These are phyloP conservation scores for Mortierella alpina DNA, from an alignment of 192 early-diverging fungal species.

Conservation along the genomic window DNA sequence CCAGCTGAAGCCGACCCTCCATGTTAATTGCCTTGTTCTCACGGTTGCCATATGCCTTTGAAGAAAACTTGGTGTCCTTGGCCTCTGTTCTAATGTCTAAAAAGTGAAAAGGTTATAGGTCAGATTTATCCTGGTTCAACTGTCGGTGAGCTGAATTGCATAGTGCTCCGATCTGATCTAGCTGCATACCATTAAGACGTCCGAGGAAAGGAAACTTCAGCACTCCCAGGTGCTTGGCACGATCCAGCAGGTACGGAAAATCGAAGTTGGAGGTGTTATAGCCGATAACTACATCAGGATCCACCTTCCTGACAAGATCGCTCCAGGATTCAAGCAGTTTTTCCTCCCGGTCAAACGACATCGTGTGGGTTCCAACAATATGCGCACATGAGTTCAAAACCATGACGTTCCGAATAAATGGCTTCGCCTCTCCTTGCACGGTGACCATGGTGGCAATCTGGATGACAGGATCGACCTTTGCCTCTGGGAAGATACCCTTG, in stretches of 20 bases:
- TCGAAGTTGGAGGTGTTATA: slow-evolving; percentile 99
- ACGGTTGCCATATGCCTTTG: slow-evolving; percentile 93
- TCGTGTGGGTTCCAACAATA: slow-evolving; percentile 90
- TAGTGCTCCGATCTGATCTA: not conserved
- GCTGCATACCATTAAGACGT: slow-evolving; percentile 64
- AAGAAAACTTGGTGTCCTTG: slow-evolving; percentile 87
- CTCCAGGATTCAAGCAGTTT: slow-evolving; percentile 87
- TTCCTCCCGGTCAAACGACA: slow-evolving; percentile 82
- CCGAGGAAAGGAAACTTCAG: slow-evolving; percentile 87
- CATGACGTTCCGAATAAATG: slow-evolving; percentile 95
- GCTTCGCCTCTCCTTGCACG: slow-evolving; percentile 87
- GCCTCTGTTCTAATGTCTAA: slow-evolving; percentile 70
- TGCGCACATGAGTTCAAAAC: slow-evolving; percentile 91
- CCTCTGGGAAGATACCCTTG: slow-evolving; percentile 95
- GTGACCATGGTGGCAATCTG: slow-evolving; percentile 97
- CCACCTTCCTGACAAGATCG: slow-evolving; percentile 84
- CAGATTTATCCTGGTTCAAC: no score
- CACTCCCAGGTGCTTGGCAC: slow-evolving; percentile 82
- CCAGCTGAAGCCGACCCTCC: slow-evolving; percentile 93
- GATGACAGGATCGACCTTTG: slow-evolving; percentile 92
- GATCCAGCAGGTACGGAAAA: slow-evolving; percentile 94
- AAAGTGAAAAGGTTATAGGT: not conserved
- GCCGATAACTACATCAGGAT: slow-evolving; percentile 94
- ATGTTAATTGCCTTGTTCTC: slow-evolving; percentile 90
- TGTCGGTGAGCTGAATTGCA: not conserved